phyloP scores from a whole-genome alignment of 805 yeast genomes.

The Kuraishia piskuri region DNA sequence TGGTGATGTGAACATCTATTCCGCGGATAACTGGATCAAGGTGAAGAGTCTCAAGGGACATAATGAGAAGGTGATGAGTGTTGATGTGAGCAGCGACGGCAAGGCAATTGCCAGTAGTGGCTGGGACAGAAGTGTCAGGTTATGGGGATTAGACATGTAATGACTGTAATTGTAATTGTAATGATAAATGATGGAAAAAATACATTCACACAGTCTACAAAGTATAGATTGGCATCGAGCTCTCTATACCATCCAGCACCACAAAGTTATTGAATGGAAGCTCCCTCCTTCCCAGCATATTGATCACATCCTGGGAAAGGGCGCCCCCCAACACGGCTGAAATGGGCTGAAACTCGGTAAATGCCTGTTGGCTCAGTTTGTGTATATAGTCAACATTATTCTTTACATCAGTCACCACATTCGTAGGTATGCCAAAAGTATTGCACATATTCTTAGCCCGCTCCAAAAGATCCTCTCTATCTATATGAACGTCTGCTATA shows the following conservation, averaged over 20 bases:
- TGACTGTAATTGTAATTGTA: neutral
- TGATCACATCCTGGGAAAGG: constrained; percentile 84
- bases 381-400: constrained; percentile 25
- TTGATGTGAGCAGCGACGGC: constrained; percentile 43
- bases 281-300: constrained; percentile 66
- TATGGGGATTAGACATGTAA: constrained; percentile 16
- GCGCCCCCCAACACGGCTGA: constrained; percentile 88
- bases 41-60: constrained; percentile 45
- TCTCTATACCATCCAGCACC: constrained; percentile 61
- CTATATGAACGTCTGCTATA: constrained; percentile 15
- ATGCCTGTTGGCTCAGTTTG: constrained; percentile 37
- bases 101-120: constrained; percentile 52
- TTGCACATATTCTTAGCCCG: constrained; percentile 23
- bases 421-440: constrained; percentile 35
- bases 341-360: constrained; percentile 69
- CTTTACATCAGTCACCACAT: constrained; percentile 27
- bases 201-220: constrained; percentile 24
- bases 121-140: constrained; percentile 75
- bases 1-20: constrained; percentile 51
- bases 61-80: constrained; percentile 63
- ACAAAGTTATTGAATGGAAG: constrained; percentile 77
- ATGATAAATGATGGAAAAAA: neutral
- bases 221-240: constrained; percentile 71
- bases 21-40: constrained; percentile 62
- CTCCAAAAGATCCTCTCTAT: constrained; percentile 18